Evolutionary conservation across 192 early-diverging fungal genomes (phyloP).

Genomic region (Entomortierella chlamydospora): DNA sequence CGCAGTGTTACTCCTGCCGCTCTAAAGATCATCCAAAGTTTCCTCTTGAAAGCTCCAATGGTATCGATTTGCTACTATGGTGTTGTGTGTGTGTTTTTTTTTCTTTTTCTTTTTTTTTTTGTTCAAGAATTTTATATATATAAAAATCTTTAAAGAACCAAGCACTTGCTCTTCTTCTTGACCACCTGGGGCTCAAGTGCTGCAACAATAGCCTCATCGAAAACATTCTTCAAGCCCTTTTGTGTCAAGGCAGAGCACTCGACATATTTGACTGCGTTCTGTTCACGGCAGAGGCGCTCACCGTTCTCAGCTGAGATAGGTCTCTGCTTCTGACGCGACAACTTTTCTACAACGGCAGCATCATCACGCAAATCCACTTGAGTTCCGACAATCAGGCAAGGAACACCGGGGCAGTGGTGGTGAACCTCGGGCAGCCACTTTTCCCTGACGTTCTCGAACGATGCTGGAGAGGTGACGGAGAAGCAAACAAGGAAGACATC

Average conservation of each 20-base stretch:
- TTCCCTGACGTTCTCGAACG: constrained; percentile 95
- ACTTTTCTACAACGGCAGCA: constrained; percentile 78
- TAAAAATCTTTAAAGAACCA: constrained; percentile 68
- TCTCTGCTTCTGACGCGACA: constrained; percentile 83
- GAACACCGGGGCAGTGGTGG: constrained; percentile 96
- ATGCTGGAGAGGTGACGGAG: constrained; percentile 90
- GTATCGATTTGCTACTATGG: no score
- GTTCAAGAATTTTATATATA: background rate
- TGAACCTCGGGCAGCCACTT: constrained; percentile 98
- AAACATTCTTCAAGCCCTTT: constrained; percentile 95
- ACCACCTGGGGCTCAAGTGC: constrained; percentile 89
- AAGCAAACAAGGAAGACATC: constrained; percentile 97
- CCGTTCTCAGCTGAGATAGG: constrained; percentile 85
- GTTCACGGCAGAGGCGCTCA: constrained; percentile 83
- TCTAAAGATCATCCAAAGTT: no score
- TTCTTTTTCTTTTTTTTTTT: background rate
- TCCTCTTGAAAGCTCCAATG: no score
- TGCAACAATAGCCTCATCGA: constrained; percentile 97
- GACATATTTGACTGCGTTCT: constrained; percentile 92
- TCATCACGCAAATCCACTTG: constrained; percentile 91
- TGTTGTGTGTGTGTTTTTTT: no score
- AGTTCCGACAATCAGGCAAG: constrained; percentile 95
- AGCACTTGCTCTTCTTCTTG: constrained; percentile 85
- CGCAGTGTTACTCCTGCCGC: no score
- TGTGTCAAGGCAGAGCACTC: constrained; percentile 95